These are phyloP conservation scores for Pleomassaria siparia DNA, from an alignment of 2,329 filamentous ascomycete genomes.

Conservation along the genomic window DNA sequence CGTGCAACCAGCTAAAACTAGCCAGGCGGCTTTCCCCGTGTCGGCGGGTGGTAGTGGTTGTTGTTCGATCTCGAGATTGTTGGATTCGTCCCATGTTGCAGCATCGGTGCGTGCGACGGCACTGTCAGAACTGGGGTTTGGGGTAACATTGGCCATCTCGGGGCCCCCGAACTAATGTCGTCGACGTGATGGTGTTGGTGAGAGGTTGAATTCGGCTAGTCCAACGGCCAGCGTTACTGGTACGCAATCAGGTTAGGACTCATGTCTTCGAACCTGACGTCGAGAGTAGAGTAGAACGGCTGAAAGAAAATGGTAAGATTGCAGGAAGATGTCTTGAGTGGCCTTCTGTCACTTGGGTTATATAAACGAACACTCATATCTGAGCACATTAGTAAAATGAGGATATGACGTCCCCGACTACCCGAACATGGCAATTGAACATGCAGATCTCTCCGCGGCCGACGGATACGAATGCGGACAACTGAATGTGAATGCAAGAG, in stretches of 20 bases:
- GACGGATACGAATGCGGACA: background rate
- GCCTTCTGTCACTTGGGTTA: background rate
- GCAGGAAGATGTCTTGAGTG: too few relatives aligned
- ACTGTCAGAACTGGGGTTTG: background rate
- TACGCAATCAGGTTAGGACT: too few relatives aligned
- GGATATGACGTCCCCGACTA: background rate
- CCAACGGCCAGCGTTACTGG: background rate
- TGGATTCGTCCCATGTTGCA: background rate
- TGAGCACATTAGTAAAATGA: background rate
- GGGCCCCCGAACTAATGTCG: background rate
- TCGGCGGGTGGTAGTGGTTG: slow-evolving; percentile 49
- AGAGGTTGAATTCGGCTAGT: background rate
- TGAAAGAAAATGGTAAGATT: too few relatives aligned
- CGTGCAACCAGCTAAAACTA: slow-evolving; percentile 52
- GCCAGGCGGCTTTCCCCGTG: slow-evolving; percentile 54
- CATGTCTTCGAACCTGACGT: too few relatives aligned
- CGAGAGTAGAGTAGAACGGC: too few relatives aligned
- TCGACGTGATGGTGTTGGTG: background rate
- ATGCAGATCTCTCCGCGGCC: background rate
- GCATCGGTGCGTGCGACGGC: background rate
- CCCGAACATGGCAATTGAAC: background rate
- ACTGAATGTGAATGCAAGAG: background rate
- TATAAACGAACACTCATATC: background rate
- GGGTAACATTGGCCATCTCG: background rate
- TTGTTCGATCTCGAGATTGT: background rate